Base-by-base conservation (phyloP, 257 asterid species). In the Nicotiana tomentosiformis region DNA sequence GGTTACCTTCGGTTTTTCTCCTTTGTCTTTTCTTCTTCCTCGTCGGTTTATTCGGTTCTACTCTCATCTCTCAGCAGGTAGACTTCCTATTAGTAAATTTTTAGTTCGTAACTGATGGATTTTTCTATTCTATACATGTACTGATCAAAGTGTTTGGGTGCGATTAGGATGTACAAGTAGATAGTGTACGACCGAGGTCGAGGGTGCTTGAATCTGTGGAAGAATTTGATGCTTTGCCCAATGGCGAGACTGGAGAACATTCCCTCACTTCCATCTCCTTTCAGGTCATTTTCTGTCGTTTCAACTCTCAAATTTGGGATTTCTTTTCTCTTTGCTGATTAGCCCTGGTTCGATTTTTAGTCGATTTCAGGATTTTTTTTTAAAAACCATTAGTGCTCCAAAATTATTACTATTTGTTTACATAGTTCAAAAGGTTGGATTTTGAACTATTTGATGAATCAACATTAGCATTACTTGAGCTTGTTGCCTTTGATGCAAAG, bases 21-120 rank as follows among this genome's bases (percentile, higher is more conserved):
- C 72, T 95, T 23, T 95, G 99, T 87, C 87, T 95, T 43, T 93
- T 89, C 89, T 95, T 91, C 87, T 92, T 95, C 67, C 90, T 95
- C 57, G 94, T 94, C 76, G 98, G 99, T 37, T 93, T 93, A 77
- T 90, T 91, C 70, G 97, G 97, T 82, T 91, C 94, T 5, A 86
- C 95, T 23, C 97, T 95, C 32, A 87, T 95, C 77, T 89, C 89
- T 78, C 95, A 90, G 69, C 95, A 89, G 97, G 99, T 93, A 43
- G 66, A 29, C 15, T 76, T 11, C 32, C 1, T 78, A 17, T 15
- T 15, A 2, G 9, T 37, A 5, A 55, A n/a, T 12, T 23, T 10
- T 20, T 39, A 7, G 33, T 62, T 62, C 17, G 11, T 72, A 72
- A 23, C 12, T 23, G 26, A 26, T 74, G 6, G 3, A 49, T 51